These are phyloP conservation scores for Nicotiana otophora DNA, from an alignment of 257 asterid species.

Conservation along the genomic window DNA sequence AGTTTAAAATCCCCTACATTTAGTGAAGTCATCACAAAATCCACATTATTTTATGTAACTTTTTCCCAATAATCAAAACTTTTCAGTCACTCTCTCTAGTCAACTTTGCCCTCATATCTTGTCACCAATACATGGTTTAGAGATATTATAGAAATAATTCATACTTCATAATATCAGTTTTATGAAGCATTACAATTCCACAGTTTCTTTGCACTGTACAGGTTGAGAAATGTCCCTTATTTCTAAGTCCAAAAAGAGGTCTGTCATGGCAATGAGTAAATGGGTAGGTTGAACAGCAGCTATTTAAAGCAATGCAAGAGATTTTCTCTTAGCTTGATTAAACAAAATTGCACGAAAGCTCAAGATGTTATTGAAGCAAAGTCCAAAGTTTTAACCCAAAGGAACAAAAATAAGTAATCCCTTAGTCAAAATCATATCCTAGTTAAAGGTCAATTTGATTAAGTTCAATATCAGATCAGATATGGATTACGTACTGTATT, in stretches of 20 bases:
- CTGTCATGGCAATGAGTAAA: neutral
- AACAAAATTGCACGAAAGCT: neutral
- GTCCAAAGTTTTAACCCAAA: neutral
- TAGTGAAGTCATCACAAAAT: neutral
- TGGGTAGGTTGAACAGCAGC: neutral
- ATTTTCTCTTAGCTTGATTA: neutral
- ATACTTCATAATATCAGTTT: neutral
- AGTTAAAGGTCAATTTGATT: neutral
- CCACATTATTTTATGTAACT: neutral
- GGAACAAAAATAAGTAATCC: neutral
- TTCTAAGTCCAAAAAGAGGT: neutral
- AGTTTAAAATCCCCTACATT: neutral
- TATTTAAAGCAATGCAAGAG: neutral
- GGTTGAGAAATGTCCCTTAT: neutral
- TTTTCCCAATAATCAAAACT: neutral
- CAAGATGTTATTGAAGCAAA: neutral
- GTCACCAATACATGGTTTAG: neutral
- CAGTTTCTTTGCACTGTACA: neutral
- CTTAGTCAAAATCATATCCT: neutral
- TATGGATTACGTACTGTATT: neutral
- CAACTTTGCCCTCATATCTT: neutral
- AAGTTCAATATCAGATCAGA: neutral
- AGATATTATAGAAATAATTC: neutral
- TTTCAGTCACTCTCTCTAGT: neutral
- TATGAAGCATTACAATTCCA: neutral